phyloP scores from a whole-genome alignment of 2,329 filamentous ascomycete species.

The Pyrenophora tritici-repentis region DNA sequence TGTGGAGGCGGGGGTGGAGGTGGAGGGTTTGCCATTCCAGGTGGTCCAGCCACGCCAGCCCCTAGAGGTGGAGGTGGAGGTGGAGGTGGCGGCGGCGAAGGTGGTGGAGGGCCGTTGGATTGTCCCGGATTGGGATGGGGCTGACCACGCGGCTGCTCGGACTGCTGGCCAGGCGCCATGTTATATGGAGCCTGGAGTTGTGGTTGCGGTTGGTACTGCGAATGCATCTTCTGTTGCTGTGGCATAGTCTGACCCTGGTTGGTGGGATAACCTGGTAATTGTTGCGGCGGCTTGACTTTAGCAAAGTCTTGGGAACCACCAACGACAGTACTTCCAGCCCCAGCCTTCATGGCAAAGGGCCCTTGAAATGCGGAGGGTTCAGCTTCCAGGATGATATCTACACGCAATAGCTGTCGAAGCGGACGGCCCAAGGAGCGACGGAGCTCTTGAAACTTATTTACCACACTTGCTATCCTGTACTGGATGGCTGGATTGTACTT shows the following conservation, averaged over 20 bases:
- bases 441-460: constrained; percentile 21
- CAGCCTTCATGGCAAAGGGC: constrained; percentile 6
- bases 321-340: background rate
- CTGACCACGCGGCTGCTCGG: constrained; percentile 9
- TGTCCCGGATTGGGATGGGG: constrained; percentile 5
- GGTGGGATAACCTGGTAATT: constrained; percentile 1
- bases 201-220: constrained; percentile 2
- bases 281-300: constrained; percentile 12
- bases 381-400: constrained; percentile 39
- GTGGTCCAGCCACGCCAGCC: background rate
- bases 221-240: constrained; percentile 14
- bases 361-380: constrained; percentile 25
- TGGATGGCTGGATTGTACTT: constrained; percentile 28
- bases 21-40: background rate
- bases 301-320: constrained; percentile 7
- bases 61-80: constrained; percentile 11
- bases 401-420: constrained; percentile 24
- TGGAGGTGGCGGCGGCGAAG: constrained; percentile 7
- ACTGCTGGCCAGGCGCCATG: constrained; percentile 6
- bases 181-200: constrained; percentile 8
- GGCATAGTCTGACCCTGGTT: constrained; percentile 6
- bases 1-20: constrained; percentile 11
- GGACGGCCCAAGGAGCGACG: constrained; percentile 18
- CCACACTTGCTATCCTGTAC: constrained; percentile 37
- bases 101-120: background rate